Evolutionary conservation across 495 filamentous ascomycete genomes (phyloP).

Genomic region (Neurospora cerealis): DNA sequence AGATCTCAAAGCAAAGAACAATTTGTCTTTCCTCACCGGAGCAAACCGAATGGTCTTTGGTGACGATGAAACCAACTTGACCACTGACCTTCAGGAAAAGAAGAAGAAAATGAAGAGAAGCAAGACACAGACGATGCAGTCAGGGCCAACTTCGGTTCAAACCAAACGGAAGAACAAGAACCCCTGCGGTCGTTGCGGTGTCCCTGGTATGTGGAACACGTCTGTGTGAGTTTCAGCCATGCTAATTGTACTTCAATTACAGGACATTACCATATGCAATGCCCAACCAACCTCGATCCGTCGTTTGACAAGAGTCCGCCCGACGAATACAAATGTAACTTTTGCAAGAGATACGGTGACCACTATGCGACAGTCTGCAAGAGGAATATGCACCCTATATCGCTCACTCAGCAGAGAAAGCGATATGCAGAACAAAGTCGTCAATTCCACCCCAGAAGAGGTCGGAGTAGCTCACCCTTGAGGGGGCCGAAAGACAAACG

Average conservation of each 20-base stretch:
- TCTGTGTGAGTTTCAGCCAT: neutral
- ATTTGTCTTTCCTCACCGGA: conserved; percentile 11
- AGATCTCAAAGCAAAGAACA: neutral
- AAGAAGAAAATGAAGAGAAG: neutral
- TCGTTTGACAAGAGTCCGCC: conserved; percentile 19
- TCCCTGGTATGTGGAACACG: conserved; percentile 17
- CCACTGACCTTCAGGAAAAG: neutral
- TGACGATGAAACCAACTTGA: neutral
- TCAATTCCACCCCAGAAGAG: neutral
- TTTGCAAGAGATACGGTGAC: conserved; percentile 20
- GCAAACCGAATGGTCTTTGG: conserved; percentile 9
- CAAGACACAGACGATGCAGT: neutral
- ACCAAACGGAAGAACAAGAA: neutral
- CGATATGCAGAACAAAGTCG: neutral
- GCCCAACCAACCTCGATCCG: conserved; percentile 34
- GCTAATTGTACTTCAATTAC: neutral
- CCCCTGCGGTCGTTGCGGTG: conserved; percentile 26
- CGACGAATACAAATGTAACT: conserved; percentile 22
- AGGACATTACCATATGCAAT: conserved; percentile 32
- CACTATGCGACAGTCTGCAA: conserved; percentile 29
- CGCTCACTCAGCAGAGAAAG: conserved; percentile 17
- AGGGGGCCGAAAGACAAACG: neutral
- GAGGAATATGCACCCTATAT: conserved; percentile 14
- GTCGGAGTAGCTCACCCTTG: neutral
- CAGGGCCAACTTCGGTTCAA: neutral